Evolutionary conservation across 257 asterid species (phyloP).

Genomic region (Hygrophila difformis): DNA sequence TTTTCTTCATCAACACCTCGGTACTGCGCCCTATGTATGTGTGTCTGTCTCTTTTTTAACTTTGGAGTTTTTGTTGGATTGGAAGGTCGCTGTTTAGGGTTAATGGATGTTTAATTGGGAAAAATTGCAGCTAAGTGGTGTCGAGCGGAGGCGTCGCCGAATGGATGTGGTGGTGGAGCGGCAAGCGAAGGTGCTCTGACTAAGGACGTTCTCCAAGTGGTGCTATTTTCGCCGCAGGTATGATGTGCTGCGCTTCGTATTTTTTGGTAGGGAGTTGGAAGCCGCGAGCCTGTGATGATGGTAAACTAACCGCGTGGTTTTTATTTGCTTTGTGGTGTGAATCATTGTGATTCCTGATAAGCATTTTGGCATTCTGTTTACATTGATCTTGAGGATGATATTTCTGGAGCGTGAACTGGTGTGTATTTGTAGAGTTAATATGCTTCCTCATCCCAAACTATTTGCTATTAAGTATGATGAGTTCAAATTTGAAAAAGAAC

Average conservation of each 20-base stretch:
- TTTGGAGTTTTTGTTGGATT: neutral
- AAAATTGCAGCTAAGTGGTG: constrained; percentile 37
- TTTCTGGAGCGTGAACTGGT: too few relatives aligned
- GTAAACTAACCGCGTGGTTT: too few relatives aligned
- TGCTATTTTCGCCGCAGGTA: constrained; percentile 92
- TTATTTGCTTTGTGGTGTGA: too few relatives aligned
- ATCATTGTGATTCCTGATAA: too few relatives aligned
- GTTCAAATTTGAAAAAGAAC: too few relatives aligned
- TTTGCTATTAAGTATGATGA: too few relatives aligned
- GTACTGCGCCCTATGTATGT: constrained; percentile 38
- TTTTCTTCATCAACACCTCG: constrained; percentile 27
- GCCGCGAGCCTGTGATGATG: too few relatives aligned
- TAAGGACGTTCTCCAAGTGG: constrained; percentile 70
- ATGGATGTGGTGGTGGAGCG: constrained; percentile 37
- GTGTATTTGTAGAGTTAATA: too few relatives aligned
- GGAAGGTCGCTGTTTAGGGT: neutral
- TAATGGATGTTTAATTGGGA: neutral
- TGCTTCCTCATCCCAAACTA: too few relatives aligned
- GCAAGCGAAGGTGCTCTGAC: constrained; percentile 28
- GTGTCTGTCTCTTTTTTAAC: neutral
- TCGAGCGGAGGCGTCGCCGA: constrained; percentile 30
- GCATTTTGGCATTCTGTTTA: too few relatives aligned
- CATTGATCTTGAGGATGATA: too few relatives aligned
- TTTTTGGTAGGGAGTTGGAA: neutral
- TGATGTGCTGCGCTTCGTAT: neutral